phyloP scores from a whole-genome alignment of 495 filamentous ascomycete genomes.

The Parachaetomium inaequale region DNA sequence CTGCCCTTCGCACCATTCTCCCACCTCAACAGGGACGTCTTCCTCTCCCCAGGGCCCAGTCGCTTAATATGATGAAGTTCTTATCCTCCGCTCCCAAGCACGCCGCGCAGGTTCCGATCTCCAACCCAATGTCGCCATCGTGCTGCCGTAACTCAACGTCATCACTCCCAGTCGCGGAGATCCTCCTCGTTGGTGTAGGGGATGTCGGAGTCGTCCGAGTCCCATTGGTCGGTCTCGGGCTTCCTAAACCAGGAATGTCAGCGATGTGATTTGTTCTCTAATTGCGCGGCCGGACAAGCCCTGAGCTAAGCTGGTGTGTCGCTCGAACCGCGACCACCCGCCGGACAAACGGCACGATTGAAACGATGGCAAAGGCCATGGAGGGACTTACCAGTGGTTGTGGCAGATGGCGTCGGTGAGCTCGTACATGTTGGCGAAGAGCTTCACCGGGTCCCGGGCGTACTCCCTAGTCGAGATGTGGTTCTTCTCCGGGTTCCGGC shows the following conservation, averaged over 20 bases:
- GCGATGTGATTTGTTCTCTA: not conserved
- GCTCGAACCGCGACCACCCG: too few relatives aligned
- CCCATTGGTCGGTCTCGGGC: constrained; percentile 2
- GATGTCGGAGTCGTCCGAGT: constrained; percentile 6
- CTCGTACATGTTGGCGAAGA: constrained; percentile 18
- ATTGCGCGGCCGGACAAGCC: too few relatives aligned
- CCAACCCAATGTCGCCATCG: not conserved
- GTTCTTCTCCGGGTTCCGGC: not conserved
- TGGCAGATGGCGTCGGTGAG: constrained; percentile 11
- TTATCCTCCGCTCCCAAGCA: not conserved
- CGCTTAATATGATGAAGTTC: too few relatives aligned
- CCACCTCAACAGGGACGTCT: too few relatives aligned
- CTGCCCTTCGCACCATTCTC: too few relatives aligned
- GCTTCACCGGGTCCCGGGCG: not conserved
- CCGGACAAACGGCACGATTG: too few relatives aligned
- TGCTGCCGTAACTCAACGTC: too few relatives aligned
- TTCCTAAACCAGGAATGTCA: not conserved
- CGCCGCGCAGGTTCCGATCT: not conserved
- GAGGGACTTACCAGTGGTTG: constrained; percentile 3
- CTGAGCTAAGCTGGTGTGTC: too few relatives aligned
- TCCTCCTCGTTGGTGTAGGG: not conserved
- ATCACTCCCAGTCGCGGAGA: not conserved
- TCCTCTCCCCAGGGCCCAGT: not conserved
- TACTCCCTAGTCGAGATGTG: not conserved
- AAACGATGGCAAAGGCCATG: not conserved